Base-by-base conservation (phyloP, 2,329 filamentous ascomycete genomes). In the Metarhizium album region DNA sequence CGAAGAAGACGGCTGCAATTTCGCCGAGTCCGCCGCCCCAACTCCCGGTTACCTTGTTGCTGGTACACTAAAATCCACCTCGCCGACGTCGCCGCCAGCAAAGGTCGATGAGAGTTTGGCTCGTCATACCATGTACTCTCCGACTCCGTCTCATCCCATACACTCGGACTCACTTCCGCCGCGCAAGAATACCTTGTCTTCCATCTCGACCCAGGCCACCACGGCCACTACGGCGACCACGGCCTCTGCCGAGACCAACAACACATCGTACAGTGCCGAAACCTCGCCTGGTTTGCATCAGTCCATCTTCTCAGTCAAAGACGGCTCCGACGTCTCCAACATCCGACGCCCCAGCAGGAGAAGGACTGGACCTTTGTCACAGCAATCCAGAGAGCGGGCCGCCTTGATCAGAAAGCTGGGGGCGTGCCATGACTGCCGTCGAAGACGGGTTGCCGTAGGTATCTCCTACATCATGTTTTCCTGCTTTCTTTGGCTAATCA, bases 391-490 rank as follows among this genome's bases (percentile, higher is more conserved):
- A 62, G 76, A 80, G 57, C 76, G 76, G 62, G 78, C 78, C 45
- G 78, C 78, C 45, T 62, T 82, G 52, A 81, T 82, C 54, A 68
- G 78, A 58, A 81, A 80, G 62, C 66, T 81, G 49, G 78, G 78
- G 52, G 78, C 78, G 46, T 82, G 78, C 59, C 59, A 62, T 33
- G 76, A 80, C 57, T 82, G 78, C 56, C 71, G 76, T 42, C 70
- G 75, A 51, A 70, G 77, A 56, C 70, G 78, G 61, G 78, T 81
- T 64, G 77, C 77, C 62, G 77, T 80, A 70, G 76, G 76, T 74
- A 42, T 50, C 16, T 43, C 22, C 2, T 3, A 31, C 46, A 20
- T 18, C 40, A 22, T 16, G 22, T 49, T 31, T 9, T n/a, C n/a
- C 22, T 48, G 22, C 20, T 11, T 13, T 45, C 13, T 20, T 40